A percentile compares a stretch with the other conserved stretches of the same genome.
Conservation (phyloP, 1,139 yeast genomes). For the Yamadazyma taylorii region DNA sequence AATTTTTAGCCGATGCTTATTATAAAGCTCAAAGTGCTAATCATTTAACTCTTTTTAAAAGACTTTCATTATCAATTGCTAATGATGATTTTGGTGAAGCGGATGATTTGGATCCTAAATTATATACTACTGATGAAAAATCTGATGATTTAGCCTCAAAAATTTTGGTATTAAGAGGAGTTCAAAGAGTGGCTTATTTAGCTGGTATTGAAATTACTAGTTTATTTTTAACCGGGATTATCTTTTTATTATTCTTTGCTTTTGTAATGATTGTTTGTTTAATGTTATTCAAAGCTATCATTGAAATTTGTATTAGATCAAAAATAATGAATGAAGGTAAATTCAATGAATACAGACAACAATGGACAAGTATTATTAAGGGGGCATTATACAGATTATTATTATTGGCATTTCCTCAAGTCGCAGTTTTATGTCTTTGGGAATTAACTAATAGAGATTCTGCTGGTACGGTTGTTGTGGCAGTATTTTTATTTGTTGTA, state of each 20-base stretch:
- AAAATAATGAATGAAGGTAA: constrained; percentile 62
- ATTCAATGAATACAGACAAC: constrained; percentile 74
- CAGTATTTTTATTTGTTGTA: constrained; percentile 63
- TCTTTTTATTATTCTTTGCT: constrained; percentile 77
- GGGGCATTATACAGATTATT: constrained; percentile 86
- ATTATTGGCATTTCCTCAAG: constrained; percentile 81
- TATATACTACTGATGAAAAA: constrained; percentile 76
- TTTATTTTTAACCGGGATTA: constrained; percentile 82
- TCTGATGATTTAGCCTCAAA: constrained; percentile 54
- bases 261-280: constrained; percentile 67
- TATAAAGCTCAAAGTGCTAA: constrained; percentile 18
- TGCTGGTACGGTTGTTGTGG: constrained; percentile 77
- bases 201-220: constrained; percentile 85
- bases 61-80: constrained; percentile 35
- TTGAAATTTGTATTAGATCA: constrained; percentile 68
- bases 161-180: constrained; percentile 82
- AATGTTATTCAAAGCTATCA: constrained; percentile 67
- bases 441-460: constrained; percentile 83
- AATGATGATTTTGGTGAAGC: constrained; percentile 46
- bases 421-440: constrained; percentile 83
- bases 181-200: constrained; percentile 84
- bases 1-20: constrained; percentile 19
- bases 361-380: constrained; percentile 79
- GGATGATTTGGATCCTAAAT: constrained; percentile 47
- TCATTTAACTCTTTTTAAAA: constrained; percentile 27